Evolutionary conservation across 345 rosid genomes (phyloP), one percentile per base, ranked within the genome.

Genomic region (Conringia planisiliqua): DNA sequence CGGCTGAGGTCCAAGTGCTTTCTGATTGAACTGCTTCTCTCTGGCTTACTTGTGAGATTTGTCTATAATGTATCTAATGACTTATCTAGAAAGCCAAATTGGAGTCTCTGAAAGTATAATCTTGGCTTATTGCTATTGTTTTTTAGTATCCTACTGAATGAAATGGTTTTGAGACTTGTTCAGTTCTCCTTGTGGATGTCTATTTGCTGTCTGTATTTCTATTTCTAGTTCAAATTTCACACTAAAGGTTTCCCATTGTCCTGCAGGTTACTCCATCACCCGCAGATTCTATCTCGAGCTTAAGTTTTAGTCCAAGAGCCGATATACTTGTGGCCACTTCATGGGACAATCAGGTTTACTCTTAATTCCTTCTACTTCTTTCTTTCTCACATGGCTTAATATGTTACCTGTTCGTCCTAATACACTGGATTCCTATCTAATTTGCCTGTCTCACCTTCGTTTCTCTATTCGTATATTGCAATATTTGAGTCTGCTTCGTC

Each of bases 321-420:
- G 94, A 96, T 74, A 76, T 85, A 62, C 84, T 96, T 80, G 87
- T 92, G 26, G 97, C 98, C 18, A 89, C 95, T 73, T 92, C 99
- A 30, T 96, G 99, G 99, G 99, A 96, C 82, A 96, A 89, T 76
- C 99, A 96, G 97, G 99, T 96, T 67, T 69, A 55, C 77, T 70
- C 1, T 35, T 56, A 6, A n/a, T 55, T 68, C 50, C 50, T 33
- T 59, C 12, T 3, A 12, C 22, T 50, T 43, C 40, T 56, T 65
- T 7, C 39, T 38, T 26, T 68, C 20, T 20, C 65, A 56, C 73
- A 58, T 27, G 63, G 38, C 62, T 52, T 47, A 12, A 18, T 13
- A 17, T 40, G 16, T 56, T 1, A 18, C 12, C 48, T 60, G 46
- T 6, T 58, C 10, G 30, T 69, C 44, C 20, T 71, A 20, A 39